Conservation (phyloP, 805 yeast genomes). For the Sungouiella blattae region DNA sequence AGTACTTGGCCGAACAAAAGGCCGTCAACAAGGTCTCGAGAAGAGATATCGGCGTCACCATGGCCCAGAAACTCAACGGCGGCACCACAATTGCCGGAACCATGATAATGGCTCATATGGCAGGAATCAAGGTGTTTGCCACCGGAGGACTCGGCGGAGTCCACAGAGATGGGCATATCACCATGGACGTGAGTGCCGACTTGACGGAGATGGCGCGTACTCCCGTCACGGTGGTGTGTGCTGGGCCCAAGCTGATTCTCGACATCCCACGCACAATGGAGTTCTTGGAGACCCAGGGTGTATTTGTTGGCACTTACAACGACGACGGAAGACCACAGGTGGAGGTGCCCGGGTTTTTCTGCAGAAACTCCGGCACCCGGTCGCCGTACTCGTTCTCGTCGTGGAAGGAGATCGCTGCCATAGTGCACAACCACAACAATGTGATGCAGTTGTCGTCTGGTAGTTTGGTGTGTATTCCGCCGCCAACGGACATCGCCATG, state of each 20-base stretch:
- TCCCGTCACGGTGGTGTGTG: conserved; percentile 85
- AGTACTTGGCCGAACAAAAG: conserved; percentile 42
- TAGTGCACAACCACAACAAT: conserved; percentile 45
- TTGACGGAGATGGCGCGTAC: conserved; percentile 80
- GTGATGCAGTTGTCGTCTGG: conserved; percentile 60
- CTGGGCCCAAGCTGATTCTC: conserved; percentile 85
- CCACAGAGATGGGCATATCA: conserved; percentile 68
- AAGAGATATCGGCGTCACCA: conserved; percentile 70
- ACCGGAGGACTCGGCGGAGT: conserved; percentile 96
- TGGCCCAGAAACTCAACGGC: conserved; percentile 64
- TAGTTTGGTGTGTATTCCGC: conserved; percentile 76
- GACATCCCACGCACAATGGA: conserved; percentile 82
- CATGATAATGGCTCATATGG: conserved; percentile 71
- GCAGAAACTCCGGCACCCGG: conserved; percentile 66
- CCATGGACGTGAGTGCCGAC: conserved; percentile 85
- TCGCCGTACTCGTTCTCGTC: conserved; percentile 65
- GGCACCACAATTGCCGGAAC: conserved; percentile 92
- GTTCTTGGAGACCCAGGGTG: conserved; percentile 87
- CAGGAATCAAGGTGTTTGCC: conserved; percentile 82
- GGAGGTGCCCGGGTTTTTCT: conserved; percentile 76
- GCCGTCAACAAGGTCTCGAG: conserved; percentile 64
- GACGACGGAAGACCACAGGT: conserved; percentile 40
- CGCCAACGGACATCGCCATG: conserved; percentile 63
- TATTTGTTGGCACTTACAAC: conserved; percentile 70
- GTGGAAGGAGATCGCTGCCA: conserved; percentile 57